These are phyloP conservation scores for Alternaria tenuissima DNA, from an alignment of 2,329 filamentous ascomycete genomes.

Conservation along the genomic window DNA sequence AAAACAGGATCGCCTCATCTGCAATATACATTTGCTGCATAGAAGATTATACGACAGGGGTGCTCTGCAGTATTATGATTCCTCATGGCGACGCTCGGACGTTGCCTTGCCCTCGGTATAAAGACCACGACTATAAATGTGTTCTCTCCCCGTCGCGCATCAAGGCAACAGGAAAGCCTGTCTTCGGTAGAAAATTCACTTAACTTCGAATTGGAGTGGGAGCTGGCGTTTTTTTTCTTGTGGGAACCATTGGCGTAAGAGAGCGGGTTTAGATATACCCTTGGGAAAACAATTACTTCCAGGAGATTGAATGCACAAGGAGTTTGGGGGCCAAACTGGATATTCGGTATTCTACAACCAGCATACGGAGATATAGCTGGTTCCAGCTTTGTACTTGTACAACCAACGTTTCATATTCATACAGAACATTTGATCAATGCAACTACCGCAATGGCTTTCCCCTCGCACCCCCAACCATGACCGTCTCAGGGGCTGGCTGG, in stretches of 20 bases:
- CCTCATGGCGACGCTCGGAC: too few relatives aligned
- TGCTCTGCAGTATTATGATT: too few relatives aligned
- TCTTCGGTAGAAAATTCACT: background rate
- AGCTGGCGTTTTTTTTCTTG: slow-evolving; percentile 5
- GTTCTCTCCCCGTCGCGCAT: too few relatives aligned
- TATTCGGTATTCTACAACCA: background rate
- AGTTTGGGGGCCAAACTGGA: background rate
- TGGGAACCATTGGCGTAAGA: background rate
- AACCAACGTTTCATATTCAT: slow-evolving; percentile 5
- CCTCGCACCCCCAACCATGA: slow-evolving; percentile 28
- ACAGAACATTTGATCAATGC: background rate
- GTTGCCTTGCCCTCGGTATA: too few relatives aligned
- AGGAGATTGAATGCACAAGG: background rate
- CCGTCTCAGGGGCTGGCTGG: slow-evolving; percentile 21
- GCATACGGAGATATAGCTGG: background rate
- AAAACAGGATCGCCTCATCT: too few relatives aligned
- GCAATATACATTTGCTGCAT: too few relatives aligned
- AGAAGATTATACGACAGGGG: too few relatives aligned
- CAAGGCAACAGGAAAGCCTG: too few relatives aligned
- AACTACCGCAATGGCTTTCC: slow-evolving; percentile 18
- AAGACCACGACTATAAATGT: too few relatives aligned
- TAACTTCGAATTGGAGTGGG: background rate
- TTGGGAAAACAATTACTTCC: background rate
- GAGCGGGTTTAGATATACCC: slow-evolving; percentile 8
- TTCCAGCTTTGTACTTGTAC: background rate